Base-by-base conservation (phyloP, 202 grass and related monocot species). In the Musa balbisiana region DNA sequence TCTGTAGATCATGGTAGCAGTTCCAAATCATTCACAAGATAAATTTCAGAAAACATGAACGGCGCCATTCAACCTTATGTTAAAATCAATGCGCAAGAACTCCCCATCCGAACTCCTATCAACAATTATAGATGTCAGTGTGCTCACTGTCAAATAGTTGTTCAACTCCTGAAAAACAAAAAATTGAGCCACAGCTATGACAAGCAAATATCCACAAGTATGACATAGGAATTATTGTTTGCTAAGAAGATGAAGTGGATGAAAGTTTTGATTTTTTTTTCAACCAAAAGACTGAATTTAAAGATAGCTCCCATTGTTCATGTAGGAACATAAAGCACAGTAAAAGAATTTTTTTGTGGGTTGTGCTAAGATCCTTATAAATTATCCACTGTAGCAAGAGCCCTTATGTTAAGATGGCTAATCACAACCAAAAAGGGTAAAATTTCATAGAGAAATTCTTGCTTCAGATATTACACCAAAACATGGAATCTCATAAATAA, bases 41-140 rank as follows among this genome's bases (percentile, higher is more conserved):
- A 43, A 43, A 43, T 43, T 43, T 43, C 33, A 43, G 33, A 43
- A 43, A 43, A 43, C 5, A 8, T 6, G 33, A 43, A 43, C 4
- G 33, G 33, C 0, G 33, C 0, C 4, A 5, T 43, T 77, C 81
- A 84, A 95, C 91, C 95, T 99, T 62, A 95, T 79, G 69, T 99
- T 95, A 87, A 99, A 99, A 82, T 92, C 91, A 80, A 99, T 95
- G 43, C 89, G 87, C 83, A 99, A 82, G 73, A 99, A 99, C 67
- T 99, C 95, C 11, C 72, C 84, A 85, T 99, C 91, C 80, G 81
- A 86, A 86, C 95, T 99, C 87, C 84, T 89, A 81, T 99, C 95
- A 88, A 99, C 95, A 64, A 99, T 81, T 67, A 99, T 81, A 80
- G 89, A 88, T 80, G 95, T 99, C n/a, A 79, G 84, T 73, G 95